Evolutionary conservation across 2,329 filamentous ascomycete species (phyloP).

Genomic region (Neocatenulostroma microsporum): DNA sequence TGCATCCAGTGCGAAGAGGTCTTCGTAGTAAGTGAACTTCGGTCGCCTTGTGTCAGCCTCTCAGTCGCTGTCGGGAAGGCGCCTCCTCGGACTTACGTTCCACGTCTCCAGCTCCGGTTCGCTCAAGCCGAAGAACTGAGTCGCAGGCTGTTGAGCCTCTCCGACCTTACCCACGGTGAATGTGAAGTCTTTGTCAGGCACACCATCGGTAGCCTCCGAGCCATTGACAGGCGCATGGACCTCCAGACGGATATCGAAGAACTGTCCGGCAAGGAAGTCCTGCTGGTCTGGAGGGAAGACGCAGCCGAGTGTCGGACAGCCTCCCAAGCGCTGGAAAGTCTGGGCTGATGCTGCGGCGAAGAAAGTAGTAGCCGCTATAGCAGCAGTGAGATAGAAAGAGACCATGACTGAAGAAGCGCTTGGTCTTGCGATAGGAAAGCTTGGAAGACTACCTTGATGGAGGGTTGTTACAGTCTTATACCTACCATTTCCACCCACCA

Average conservation of each 20-base stretch:
- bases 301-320: constrained; percentile 48
- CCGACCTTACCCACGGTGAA: constrained; percentile 64
- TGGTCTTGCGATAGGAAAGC: background rate
- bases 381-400: background rate
- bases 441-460: background rate
- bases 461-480: too few species aligned
- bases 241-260: constrained; percentile 76
- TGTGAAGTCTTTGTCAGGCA: constrained; percentile 64
- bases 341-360: constrained; percentile 32
- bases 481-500: background rate
- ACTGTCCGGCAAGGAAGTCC: constrained; percentile 76
- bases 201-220: constrained; percentile 58
- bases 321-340: constrained; percentile 49
- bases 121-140: constrained; percentile 59
- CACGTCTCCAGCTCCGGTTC: constrained; percentile 71
- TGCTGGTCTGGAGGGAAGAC: constrained; percentile 56
- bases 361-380: constrained; percentile 1
- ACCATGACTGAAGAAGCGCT: constrained; percentile 2
- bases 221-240: constrained; percentile 58
- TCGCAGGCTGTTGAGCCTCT: constrained; percentile 45
- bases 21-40: constrained; percentile 26
- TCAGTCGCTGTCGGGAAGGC: background rate
- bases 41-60: constrained; percentile 39
- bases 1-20: constrained; percentile 69
- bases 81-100: constrained; percentile 35